Evolutionary conservation across 108 stramenopile genomes (phyloP), one percentile per base, ranked within the genome.

Genomic region (Cylindrotheca fusiformis): DNA sequence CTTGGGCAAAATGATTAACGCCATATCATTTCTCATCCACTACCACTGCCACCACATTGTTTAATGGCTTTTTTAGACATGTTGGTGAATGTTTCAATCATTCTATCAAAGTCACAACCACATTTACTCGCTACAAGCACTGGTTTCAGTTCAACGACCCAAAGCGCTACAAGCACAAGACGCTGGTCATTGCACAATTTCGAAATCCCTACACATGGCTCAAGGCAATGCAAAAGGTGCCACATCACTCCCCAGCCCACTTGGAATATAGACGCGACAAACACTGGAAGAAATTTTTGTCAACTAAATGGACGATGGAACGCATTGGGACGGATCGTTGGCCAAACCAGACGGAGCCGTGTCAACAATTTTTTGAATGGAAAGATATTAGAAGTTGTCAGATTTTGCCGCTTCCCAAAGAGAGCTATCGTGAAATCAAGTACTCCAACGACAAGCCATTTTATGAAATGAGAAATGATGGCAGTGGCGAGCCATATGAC

Each of bases 381-480:
- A 76, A 80, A 27, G 87, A 94, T 52, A 60, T 91, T 19, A 78
- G 82, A 28, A 82, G 87, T 12, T 94, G 93, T 56, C 73, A 60
- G 6, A 33, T 72, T 20, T 71, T 75, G 29, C 92, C 92, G 1
- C 63, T 81, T 46, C 87, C 85, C 20, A 50, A 67, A 1, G 79
- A 76, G 24, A 56, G 63, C 20, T 84, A 85, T 61, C 6, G 14
- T 6, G 82, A 68, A 31, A 53, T 87, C 50, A 63, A 67, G 14
- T 94, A 78, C 68, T 87, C 81, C 19, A 63, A 81, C 51, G 79
- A 94, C 61, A 82, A 91, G 64, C 90, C 90, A 8, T 90, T 91
- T 65, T 94, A 94, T 57, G 93, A 94, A 72, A 86, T 93, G 87
- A 75, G 82, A 55, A 83, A 91, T 48, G 93, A 94, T 81, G 90